Evolutionary conservation across 768 basidiomycete genomes (phyloP).

Genomic region (Suillus clintonianus): DNA sequence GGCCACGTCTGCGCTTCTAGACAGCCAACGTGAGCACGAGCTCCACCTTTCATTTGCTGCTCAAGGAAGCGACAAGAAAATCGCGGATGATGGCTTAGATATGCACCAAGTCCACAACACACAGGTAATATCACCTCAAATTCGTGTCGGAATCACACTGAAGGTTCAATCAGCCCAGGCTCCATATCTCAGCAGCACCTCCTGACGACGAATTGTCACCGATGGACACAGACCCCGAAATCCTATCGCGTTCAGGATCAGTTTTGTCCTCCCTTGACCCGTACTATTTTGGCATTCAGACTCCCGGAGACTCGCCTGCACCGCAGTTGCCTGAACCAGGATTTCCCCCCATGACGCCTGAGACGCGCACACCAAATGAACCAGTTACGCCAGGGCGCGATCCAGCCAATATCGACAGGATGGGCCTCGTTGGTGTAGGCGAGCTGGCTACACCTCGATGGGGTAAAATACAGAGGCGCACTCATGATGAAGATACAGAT

Average conservation of each 20-base stretch:
- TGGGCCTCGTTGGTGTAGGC: constrained; percentile 89
- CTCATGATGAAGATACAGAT: constrained; percentile 37
- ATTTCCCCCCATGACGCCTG: constrained; percentile 59
- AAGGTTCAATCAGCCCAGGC: constrained; percentile 40
- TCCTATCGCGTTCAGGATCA: constrained; percentile 66
- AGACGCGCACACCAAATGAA: constrained; percentile 49
- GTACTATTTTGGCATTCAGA: constrained; percentile 79
- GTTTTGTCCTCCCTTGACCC: constrained; percentile 84
- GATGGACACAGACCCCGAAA: constrained; percentile 47
- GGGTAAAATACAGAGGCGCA: constrained; percentile 55
- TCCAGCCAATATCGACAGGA: constrained; percentile 80
- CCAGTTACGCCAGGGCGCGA: constrained; percentile 71
- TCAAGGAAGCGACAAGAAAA: constrained; percentile 53
- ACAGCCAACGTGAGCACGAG: constrained; percentile 41
- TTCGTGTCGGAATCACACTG: background rate
- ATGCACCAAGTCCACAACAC: constrained; percentile 23
- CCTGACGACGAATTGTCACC: constrained; percentile 24
- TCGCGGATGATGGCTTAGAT: constrained; percentile 50
- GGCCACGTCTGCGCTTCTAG: constrained; percentile 36
- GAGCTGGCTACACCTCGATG: constrained; percentile 97
- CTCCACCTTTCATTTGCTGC: constrained; percentile 22
- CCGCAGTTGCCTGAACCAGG: constrained; percentile 40
- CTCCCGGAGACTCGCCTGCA: constrained; percentile 67
- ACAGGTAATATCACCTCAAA: background rate
- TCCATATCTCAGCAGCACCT: constrained; percentile 47